These are phyloP conservation scores for Teratosphaeria pseudoeucalypti DNA, from an alignment of 2,329 filamentous ascomycete genomes.

Conservation along the genomic window DNA sequence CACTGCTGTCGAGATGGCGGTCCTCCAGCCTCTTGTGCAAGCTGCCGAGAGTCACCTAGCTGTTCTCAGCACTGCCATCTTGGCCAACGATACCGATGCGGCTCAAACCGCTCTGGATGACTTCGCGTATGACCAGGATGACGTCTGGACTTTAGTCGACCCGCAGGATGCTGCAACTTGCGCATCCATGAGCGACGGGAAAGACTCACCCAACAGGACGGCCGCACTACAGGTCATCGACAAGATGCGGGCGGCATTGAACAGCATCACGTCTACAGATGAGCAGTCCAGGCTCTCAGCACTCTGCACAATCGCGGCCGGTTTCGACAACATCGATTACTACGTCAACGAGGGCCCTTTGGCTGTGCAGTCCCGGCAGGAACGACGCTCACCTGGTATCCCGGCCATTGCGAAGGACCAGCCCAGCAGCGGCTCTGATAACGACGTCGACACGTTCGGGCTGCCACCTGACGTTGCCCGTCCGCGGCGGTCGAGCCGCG, in stretches of 20 bases:
- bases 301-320: background rate
- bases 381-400: background rate
- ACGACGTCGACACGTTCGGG: background rate
- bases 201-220: background rate
- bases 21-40: background rate
- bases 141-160: background rate
- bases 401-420: background rate
- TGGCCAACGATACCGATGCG: background rate
- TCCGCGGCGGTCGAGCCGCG: background rate
- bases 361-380: background rate
- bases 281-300: background rate
- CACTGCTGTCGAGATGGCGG: background rate
- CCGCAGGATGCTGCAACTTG: background rate
- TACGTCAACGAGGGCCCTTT: background rate
- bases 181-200: background rate
- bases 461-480: background rate
- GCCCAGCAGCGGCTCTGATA: background rate
- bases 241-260: background rate
- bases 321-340: background rate
- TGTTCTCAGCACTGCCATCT: background rate
- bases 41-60: background rate
- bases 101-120: background rate
- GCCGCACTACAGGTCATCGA: background rate
- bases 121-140: background rate
- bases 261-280: background rate